Evolutionary conservation across 2,329 filamentous ascomycete species (phyloP), one percentile per base, ranked within the genome.

Genomic region (Alternaria metachromatica): DNA sequence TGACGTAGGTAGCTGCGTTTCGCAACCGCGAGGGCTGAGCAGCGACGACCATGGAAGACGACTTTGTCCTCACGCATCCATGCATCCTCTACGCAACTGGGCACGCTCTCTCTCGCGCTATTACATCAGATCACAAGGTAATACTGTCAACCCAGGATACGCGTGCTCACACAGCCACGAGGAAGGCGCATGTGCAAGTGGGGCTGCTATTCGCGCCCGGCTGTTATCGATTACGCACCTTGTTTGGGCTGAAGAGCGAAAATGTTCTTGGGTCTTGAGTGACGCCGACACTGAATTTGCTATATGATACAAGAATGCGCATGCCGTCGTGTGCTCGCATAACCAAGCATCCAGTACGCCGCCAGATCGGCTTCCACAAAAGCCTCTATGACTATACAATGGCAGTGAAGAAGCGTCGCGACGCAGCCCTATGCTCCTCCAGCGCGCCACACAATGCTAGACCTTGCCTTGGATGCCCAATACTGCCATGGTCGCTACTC

Each of bases 151-250:
- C 30, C 12, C 25, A 60, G n/a, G 23, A 41, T 50, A 13, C 26
- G 43, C 60, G 41, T 49, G n/a, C 15, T 33, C 54, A 25, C 46
- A 64, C 56, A 43, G 33, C 54, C 15, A 26, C 13, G 54, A 62
- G 59, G 46, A 45, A 61, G 55, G 69, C 66, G 65, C 30, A 71
- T 59, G 65, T 67, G 60, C 63, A 69, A 67, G 68, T 71, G 67
- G 65, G 64, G 66, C 67, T 64, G 64, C 60, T 51, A 60, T 67
- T 55, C 63, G 60, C 60, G 58, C 64, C 58, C 9, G 37, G 58
- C 64, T 64, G 30, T 72, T 76, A 78, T 77, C 75, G 75, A 78
- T 78, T 77, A 72, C 68, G 69, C 70, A 77, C 68, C 71, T 72
- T 55, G 37, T 51, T 57, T 45, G 21, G 33, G 25, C 21, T 43